These are phyloP conservation scores for Calophaca sinica DNA, from an alignment of 306 rosid genomes.

Conservation along the genomic window DNA sequence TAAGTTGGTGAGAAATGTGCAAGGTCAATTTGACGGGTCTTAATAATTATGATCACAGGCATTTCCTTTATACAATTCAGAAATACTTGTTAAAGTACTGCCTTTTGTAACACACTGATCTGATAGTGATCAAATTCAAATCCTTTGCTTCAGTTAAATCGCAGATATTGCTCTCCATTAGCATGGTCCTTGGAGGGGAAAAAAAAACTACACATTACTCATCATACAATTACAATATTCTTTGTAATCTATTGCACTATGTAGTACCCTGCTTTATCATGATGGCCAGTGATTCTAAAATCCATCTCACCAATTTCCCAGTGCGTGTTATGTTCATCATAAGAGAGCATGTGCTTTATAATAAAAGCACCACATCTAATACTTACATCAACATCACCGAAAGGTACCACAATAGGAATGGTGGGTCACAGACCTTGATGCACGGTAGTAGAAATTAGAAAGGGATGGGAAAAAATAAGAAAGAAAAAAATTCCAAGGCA, in stretches of 20 bases:
- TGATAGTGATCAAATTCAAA: conserved; percentile 35
- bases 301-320: conserved; percentile 52
- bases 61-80: conserved; percentile 16
- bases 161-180: conserved; percentile 25
- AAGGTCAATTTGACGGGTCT: conserved; percentile 28
- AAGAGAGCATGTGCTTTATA: conserved; percentile 59
- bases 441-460: conserved; percentile 1
- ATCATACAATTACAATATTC: conserved; percentile 33
- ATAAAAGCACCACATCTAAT: conserved; percentile 45
- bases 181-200: not conserved
- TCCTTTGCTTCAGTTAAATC: conserved; percentile 12
- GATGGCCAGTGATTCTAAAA: conserved; percentile 58
- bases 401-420: conserved; percentile 50
- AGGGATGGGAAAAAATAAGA: conserved; percentile 2
- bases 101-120: conserved; percentile 30
- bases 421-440: conserved; percentile 52
- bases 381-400: conserved; percentile 70
- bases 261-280: conserved; percentile 48
- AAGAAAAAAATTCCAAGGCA: not conserved
- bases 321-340: conserved; percentile 70
- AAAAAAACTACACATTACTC: conserved; percentile 12
- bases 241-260: conserved; percentile 42
- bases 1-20: not conserved
- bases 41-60: conserved; percentile 20
- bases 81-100: conserved; percentile 26